Base-by-base conservation (phyloP, 805 yeast species). In the Metschnikowia koreensis region DNA sequence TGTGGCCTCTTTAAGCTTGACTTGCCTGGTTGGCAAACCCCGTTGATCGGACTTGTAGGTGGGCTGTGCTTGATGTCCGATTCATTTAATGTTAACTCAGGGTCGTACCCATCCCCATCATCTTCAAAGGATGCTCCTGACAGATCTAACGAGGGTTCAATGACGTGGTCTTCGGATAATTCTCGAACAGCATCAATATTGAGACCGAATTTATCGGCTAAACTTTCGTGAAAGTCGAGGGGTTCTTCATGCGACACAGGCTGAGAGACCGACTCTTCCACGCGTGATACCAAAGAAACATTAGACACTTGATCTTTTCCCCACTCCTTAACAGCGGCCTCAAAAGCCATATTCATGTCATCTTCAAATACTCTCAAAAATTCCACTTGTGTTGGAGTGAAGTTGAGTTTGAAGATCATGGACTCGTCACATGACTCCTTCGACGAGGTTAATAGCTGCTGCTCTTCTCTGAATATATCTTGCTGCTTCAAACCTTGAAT, bases 1-100 rank as follows among this genome's bases (percentile, higher is more conserved):
- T 38, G 47, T 12, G 57, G 44, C 22, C 71, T 58, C 53, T 67
- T 68, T 47, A 68, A 50, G 52, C 61, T 66, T 13, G 68, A 63
- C 46, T 61, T 53, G 7, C 54, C 57, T 7, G 42, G 44, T 9
- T 44, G 26, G 17, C 37, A 38, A 1, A 29, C 36, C 10, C 49
- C 50, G 15, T 27, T 46, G 8, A 41, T 39, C 16, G 51, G 54
- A 38, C 56, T 52, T 15, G 58, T 38, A n/a, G 54, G 56, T 15
- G 55, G 54, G 39, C 54, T 55, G n/a, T 45, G 53, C 41, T 45
- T 48, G 10, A 44, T 41, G 2, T 54, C 57, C 8, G 48, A 50
- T 16, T 52, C 56, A 13, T 52, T 50, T 6, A 47, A 31, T 10
- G 54, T 53, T 10, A 50, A 27, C 36, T 56, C 66, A 5, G 68